phyloP scores from a whole-genome alignment of 140 eudicot species.

The Flaveria floridana region DNA sequence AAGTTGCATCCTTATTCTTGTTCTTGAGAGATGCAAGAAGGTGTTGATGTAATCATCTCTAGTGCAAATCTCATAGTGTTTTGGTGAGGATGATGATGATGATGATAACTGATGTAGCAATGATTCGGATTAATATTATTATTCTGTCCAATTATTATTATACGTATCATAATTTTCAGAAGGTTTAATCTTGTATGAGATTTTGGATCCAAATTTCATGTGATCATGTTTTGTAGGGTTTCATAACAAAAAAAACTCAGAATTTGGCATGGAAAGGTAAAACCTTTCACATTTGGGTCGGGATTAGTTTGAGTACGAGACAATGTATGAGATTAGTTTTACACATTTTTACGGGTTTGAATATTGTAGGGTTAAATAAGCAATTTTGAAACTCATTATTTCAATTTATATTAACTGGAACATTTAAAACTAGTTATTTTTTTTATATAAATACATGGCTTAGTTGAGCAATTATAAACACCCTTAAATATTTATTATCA shows the following conservation, averaged over 20 bases:
- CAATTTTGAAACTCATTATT: too few species aligned
- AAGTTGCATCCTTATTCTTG: constrained; percentile 30
- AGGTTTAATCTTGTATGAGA: constrained; percentile 17
- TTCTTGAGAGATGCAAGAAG: constrained; percentile 34
- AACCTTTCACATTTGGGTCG: too few species aligned
- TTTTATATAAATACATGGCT: not conserved
- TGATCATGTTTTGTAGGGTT: too few species aligned
- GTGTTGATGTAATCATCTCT: constrained; percentile 30
- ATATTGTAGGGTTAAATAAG: too few species aligned
- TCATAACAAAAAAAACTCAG: too few species aligned
- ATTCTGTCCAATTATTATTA: constrained; percentile 23
- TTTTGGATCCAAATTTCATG: constrained; percentile 24
- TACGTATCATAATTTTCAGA: constrained; percentile 17
- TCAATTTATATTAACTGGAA: not conserved
- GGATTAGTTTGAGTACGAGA: too few species aligned
- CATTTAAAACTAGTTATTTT: too few species aligned
- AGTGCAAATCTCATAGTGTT: constrained; percentile 39
- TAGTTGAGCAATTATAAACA: not conserved
- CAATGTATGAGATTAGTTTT: not conserved
- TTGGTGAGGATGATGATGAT: constrained; percentile 46
- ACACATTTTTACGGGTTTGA: too few species aligned
- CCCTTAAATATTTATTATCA: not conserved
- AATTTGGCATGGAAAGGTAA: too few species aligned
- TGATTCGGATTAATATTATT: constrained; percentile 35
- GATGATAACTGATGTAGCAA: constrained; percentile 48